Base-by-base conservation (phyloP, 1,284 basidiomycete species). In the Stygiomarasmius scandens region DNA sequence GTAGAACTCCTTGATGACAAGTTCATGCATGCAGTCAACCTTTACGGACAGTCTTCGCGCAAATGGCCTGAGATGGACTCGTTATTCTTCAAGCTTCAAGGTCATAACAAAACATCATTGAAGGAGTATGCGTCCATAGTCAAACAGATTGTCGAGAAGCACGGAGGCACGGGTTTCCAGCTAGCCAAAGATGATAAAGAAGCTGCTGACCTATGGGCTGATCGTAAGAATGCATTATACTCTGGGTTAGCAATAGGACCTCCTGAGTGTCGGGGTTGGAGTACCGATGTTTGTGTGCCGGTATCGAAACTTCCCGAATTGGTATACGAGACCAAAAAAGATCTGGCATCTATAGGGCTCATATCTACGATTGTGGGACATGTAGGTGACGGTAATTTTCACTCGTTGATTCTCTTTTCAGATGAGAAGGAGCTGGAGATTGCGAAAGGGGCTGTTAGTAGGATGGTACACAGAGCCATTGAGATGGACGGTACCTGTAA, bases 11-110 rank as follows among this genome's bases (percentile, higher is more conserved):
- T 89, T 32, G 93, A 94, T 68, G 77, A 83, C 54, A 72, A 80
- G 44, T 89, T 87, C 70, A 90, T 93, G 81, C 74, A 77, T 25
- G 85, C 84, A 66, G 86, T 87, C 59, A 93, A 93, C 71, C 67
- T 77, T 38, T 84, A 80, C 60, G 86, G 89, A 46, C 70, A 80
- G 59, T 82, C 84, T 9, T 65, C 66, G 9, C 83, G 79, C 23
- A 80, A 79, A 59, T 93, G 86, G 75, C 84, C 84, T 0, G 87
- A 87, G 61, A 79, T 79, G 52, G 91, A 93, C 66, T 84, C 84
- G 27, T 78, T 96, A 12, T 95, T 94, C 78, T 89, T 96, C 81
- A 96, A 96, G 72, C 87, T 96, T 67, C 92, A 94, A 70, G 92
- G 91, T 3, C 78, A 82, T 23, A 83, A 86, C 1, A 70, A 78